A percentile compares a stretch with the other conserved stretches of the same genome.
Evolutionary conservation across 1,284 basidiomycete species (phyloP).

Genomic region (Sparassis latifolia): DNA sequence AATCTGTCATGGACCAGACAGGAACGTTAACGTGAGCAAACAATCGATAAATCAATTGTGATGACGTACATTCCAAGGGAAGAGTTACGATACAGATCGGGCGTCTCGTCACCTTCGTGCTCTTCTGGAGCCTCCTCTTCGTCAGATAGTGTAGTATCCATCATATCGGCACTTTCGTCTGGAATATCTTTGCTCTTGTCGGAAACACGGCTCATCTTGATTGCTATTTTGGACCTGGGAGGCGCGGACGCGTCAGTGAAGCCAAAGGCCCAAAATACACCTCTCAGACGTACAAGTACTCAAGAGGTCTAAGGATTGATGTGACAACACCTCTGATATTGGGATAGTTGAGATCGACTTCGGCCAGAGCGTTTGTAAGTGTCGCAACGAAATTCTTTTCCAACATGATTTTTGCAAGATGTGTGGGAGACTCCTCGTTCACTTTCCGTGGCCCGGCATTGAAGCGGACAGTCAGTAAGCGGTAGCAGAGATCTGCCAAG

Average conservation of each 20-base stretch:
- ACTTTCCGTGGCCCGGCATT: constrained; percentile 53
- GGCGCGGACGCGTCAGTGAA: constrained; percentile 5
- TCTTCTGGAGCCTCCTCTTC: constrained; percentile 48
- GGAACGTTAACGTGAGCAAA: too few species aligned
- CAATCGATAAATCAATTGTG: neutral
- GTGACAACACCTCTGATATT: constrained; percentile 83
- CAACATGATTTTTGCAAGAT: constrained; percentile 96
- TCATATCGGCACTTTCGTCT: constrained; percentile 47
- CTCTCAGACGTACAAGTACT: constrained; percentile 65
- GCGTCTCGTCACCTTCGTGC: constrained; percentile 70
- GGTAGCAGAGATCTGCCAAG: constrained; percentile 83
- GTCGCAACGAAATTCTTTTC: constrained; percentile 95
- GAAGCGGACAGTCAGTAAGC: constrained; percentile 78
- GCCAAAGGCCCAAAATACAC: too few species aligned
- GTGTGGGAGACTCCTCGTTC: constrained; percentile 79
- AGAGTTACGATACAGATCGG: constrained; percentile 95
- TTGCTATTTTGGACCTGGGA: constrained; percentile 85
- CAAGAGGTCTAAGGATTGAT: constrained; percentile 83
- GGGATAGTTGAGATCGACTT: constrained; percentile 95
- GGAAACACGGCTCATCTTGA: constrained; percentile 88
- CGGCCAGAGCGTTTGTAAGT: constrained; percentile 84
- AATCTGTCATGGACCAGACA: constrained; percentile 38
- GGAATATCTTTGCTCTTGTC: constrained; percentile 61
- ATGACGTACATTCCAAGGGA: constrained; percentile 85
- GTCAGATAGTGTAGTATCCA: constrained; percentile 54